A percentile compares a stretch with the other conserved stretches of the same genome.
phyloP scores from a whole-genome alignment of 495 filamentous ascomycete genomes.

The Penicillium argentinense region DNA sequence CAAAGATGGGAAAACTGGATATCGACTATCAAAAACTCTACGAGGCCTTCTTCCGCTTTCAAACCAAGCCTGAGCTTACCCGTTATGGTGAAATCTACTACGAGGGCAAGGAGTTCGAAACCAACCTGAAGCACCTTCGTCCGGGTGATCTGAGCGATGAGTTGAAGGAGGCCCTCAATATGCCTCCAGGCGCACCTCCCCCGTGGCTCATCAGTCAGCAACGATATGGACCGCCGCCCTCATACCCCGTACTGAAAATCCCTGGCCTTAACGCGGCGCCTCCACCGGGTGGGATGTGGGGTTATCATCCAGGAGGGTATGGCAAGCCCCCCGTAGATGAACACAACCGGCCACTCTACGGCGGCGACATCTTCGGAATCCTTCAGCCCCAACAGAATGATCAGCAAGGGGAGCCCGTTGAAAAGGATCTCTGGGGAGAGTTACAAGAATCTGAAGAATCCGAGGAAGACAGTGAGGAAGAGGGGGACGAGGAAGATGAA shows the following conservation, averaged over 20 bases:
- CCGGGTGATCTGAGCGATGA: constrained; percentile 90
- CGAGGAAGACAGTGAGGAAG: constrained; percentile 74
- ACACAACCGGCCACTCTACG: constrained; percentile 83
- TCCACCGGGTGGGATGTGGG: constrained; percentile 91
- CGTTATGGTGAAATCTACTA: constrained; percentile 98
- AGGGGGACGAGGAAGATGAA: constrained; percentile 72
- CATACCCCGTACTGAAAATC: constrained; percentile 89
- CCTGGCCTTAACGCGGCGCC: constrained; percentile 94
- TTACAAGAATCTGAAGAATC: constrained; percentile 81
- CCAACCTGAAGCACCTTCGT: constrained; percentile 83
- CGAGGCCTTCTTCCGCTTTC: constrained; percentile 96
- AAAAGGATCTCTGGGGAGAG: constrained; percentile 90
- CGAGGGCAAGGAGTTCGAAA: constrained; percentile 97
- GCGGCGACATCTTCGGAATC: constrained; percentile 91
- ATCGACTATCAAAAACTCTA: constrained; percentile 98
- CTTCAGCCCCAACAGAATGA: constrained; percentile 61
- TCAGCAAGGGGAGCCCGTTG: constrained; percentile 75
- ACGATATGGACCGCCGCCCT: constrained; percentile 86
- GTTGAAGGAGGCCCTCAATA: constrained; percentile 89
- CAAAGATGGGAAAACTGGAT: constrained; percentile 96
- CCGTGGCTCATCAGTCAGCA: constrained; percentile 98
- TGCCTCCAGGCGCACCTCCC: constrained; percentile 89
- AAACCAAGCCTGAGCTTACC: constrained; percentile 92
- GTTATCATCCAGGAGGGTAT: constrained; percentile 92
- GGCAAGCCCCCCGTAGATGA: constrained; percentile 95